These are phyloP conservation scores for Trichomonascaceae sp. DNA, from an alignment of 1,139 yeast genomes.

Conservation along the genomic window DNA sequence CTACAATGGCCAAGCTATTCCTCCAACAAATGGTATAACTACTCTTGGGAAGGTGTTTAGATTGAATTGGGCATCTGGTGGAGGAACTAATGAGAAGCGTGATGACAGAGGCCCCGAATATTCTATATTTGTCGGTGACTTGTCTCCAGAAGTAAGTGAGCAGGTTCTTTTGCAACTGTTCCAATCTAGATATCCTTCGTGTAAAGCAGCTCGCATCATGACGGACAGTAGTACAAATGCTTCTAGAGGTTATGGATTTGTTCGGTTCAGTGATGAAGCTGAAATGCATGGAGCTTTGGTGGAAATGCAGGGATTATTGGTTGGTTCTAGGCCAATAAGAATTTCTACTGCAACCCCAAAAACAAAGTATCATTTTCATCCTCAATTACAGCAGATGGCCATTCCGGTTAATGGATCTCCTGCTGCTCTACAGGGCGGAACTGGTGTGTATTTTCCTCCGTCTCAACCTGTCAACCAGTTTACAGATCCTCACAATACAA, in stretches of 20 bases:
- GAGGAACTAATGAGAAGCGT: conserved; percentile 38
- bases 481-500: conserved; percentile 78
- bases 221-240: conserved; percentile 67
- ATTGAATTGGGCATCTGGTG: conserved; percentile 84
- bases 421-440: conserved; percentile 10
- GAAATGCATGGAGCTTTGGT: conserved; percentile 68
- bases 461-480: conserved; percentile 44
- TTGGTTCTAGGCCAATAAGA: conserved; percentile 71
- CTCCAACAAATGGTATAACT: conserved; percentile 37
- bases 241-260: conserved; percentile 88
- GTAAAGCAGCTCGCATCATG: conserved; percentile 84
- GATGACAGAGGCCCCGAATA: conserved; percentile 47
- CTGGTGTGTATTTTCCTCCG: conserved; percentile 12
- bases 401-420: conserved; percentile 15
- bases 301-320: conserved; percentile 76
- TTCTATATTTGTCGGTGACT: conserved; percentile 82
- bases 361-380: conserved; percentile 32
- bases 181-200: conserved; percentile 63
- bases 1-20: conserved; percentile 64
- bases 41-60: conserved; percentile 48
- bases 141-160: conserved; percentile 73
- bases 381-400: conserved; percentile 8
- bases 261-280: conserved; percentile 67
- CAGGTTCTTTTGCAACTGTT: conserved; percentile 60
- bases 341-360: conserved; percentile 72